A percentile compares a stretch with the other conserved stretches of the same genome.
phyloP scores from a whole-genome alignment of 306 rosid species.

The Cucurbita ficifolia region DNA sequence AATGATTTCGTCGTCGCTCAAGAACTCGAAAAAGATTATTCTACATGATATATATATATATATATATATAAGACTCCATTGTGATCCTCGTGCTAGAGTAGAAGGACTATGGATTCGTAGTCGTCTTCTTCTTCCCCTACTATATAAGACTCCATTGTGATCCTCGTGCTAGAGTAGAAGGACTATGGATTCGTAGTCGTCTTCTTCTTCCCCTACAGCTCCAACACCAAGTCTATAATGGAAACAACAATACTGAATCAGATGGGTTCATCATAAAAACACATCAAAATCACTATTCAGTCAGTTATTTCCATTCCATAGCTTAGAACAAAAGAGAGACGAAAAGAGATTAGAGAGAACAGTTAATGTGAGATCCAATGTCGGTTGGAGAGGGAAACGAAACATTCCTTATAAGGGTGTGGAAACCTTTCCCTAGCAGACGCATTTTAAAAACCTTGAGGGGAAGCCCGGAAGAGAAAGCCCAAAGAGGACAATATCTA shows the following conservation, averaged over 20 bases:
- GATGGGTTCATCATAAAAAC: not conserved
- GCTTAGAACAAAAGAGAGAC: not conserved
- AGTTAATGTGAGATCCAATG: no score
- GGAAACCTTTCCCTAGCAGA: no score
- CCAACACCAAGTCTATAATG: conserved; percentile 85
- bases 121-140: conserved; percentile 16
- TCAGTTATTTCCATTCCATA: not conserved
- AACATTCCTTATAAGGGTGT: no score
- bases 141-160: conserved; percentile 22
- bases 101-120: not conserved
- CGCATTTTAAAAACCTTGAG: no score
- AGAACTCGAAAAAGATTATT: conserved; percentile 12
- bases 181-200: not conserved
- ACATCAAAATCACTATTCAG: conserved; percentile 3
- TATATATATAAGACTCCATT: conserved; percentile 19
- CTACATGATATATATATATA: conserved; percentile 1
- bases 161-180: not conserved
- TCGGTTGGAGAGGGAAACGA: no score
- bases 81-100: conserved; percentile 1
- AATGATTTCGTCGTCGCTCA: conserved; percentile 2
- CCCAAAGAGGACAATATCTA: no score
- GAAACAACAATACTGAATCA: conserved; percentile 19
- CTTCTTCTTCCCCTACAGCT: conserved; percentile 40
- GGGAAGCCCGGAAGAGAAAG: no score
- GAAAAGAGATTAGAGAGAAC: not conserved